Percentiles rank a stretch among this genome's conserved stretches.
Evolutionary conservation across 768 basidiomycete genomes (phyloP).

Genomic region (Trametes sanguinea): DNA sequence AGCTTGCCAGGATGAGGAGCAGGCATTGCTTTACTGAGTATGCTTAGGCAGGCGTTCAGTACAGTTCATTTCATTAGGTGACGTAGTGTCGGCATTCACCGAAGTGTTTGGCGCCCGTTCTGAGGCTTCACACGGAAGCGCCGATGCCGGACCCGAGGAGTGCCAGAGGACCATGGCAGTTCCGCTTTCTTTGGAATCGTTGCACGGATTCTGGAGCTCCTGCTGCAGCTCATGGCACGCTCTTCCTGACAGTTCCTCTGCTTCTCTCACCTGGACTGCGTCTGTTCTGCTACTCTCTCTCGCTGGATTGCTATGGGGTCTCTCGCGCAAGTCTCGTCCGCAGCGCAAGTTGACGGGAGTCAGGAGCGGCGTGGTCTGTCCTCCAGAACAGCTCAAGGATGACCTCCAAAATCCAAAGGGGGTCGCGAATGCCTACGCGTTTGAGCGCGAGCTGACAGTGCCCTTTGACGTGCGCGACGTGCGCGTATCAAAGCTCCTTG

Average conservation of each 20-base stretch:
- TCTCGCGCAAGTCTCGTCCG: not conserved
- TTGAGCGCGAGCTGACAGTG: constrained; percentile 14
- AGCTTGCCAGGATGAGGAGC: too few relatives aligned
- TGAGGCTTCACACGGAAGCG: not conserved
- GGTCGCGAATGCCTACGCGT: constrained; percentile 9
- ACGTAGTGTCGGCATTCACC: not conserved
- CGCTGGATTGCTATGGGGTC: constrained; percentile 7
- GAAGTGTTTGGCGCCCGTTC: not conserved
- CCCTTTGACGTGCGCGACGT: constrained; percentile 36
- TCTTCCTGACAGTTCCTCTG: too few relatives aligned
- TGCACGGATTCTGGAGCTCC: too few relatives aligned
- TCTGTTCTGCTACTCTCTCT: constrained; percentile 12
- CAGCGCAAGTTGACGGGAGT: not conserved
- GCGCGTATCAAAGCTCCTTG: constrained; percentile 55
- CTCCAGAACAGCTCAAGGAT: constrained; percentile 16
- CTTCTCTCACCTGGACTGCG: constrained; percentile 9
- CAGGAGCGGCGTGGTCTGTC: not conserved
- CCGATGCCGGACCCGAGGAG: not conserved
- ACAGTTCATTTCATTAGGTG: not conserved
- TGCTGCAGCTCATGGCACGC: too few relatives aligned
- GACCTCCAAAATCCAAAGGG: constrained; percentile 6
- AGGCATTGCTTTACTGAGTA: too few relatives aligned
- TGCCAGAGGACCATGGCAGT: not conserved
- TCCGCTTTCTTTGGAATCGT: too few relatives aligned
- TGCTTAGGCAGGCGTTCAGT: not conserved